Percentiles rank a stretch among this genome's conserved stretches.
phyloP scores from a whole-genome alignment of 768 basidiomycete species.

The Panellus pusillus region DNA sequence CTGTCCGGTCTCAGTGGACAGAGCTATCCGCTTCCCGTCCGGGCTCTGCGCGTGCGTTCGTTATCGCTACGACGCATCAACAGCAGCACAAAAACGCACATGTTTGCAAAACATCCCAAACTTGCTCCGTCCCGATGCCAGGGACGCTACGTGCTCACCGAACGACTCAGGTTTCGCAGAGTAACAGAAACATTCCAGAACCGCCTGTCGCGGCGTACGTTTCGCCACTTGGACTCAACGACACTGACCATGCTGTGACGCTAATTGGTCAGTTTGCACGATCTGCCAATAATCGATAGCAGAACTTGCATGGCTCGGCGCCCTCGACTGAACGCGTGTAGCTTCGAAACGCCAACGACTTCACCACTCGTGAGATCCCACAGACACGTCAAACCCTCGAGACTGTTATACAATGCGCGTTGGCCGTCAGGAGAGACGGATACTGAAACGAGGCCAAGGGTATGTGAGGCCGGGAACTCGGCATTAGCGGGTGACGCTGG shows the following conservation, averaged over 20 bases:
- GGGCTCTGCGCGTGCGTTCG: slow-evolving; percentile 61
- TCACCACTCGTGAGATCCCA: slow-evolving; percentile 70
- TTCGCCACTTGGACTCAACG: slow-evolving; percentile 70
- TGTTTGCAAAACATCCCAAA: slow-evolving; percentile 76
- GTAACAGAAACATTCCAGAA: slow-evolving; percentile 73
- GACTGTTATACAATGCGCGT: slow-evolving; percentile 71
- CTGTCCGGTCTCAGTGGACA: slow-evolving; percentile 85
- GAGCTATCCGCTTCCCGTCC: slow-evolving; percentile 78
- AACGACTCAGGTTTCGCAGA: slow-evolving; percentile 70
- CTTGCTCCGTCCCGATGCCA: slow-evolving; percentile 70
- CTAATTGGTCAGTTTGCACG: not conserved
- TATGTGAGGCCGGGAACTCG: slow-evolving; percentile 64
- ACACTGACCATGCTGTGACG: slow-evolving; percentile 75
- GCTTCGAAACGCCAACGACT: slow-evolving; percentile 71
- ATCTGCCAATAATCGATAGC: not conserved
- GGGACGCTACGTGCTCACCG: slow-evolving; percentile 56
- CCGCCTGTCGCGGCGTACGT: slow-evolving; percentile 76
- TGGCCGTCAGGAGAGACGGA: slow-evolving; percentile 68
- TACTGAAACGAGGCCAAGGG: slow-evolving; percentile 81
- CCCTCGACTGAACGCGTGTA: slow-evolving; percentile 59
- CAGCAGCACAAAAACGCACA: slow-evolving; percentile 41
- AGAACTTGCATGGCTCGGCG: slow-evolving; percentile 66
- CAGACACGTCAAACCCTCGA: slow-evolving; percentile 80
- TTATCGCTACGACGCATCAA: not conserved
- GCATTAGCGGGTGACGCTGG: slow-evolving; percentile 53